Percentiles rank a stretch among this genome's conserved stretches.
Conservation (phyloP, 352 stramenopile species). For the Pythium dissimile region DNA sequence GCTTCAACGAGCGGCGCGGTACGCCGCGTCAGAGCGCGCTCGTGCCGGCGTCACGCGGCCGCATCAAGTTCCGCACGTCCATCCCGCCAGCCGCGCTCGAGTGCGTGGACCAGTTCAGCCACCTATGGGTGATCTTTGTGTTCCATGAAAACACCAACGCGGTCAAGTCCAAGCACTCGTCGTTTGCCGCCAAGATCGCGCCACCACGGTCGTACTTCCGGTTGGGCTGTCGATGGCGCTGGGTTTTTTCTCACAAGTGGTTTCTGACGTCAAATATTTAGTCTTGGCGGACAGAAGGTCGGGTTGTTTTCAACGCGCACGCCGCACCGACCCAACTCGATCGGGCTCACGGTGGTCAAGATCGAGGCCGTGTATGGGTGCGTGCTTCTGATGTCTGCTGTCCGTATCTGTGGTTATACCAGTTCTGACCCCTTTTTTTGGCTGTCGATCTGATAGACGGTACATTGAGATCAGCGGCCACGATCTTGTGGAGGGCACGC, state of each 20-base stretch:
- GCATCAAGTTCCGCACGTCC: slow-evolving; percentile 72
- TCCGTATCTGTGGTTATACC: neutral
- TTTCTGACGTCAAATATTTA: too few relatives aligned
- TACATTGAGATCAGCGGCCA: slow-evolving; percentile 91
- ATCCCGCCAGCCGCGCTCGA: slow-evolving; percentile 75
- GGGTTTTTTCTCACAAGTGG: too few relatives aligned
- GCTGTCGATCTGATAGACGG: slow-evolving; percentile 21
- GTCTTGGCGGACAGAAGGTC: slow-evolving; percentile 75
- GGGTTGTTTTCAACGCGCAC: slow-evolving; percentile 96
- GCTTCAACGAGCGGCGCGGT: slow-evolving; percentile 83
- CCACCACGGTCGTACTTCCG: slow-evolving; percentile 41
- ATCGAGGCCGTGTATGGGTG: slow-evolving; percentile 83
- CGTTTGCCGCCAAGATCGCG: slow-evolving; percentile 79
- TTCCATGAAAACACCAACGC: slow-evolving; percentile 91
- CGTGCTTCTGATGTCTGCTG: neutral
- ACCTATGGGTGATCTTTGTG: slow-evolving; percentile 90
- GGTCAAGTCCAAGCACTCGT: slow-evolving; percentile 39
- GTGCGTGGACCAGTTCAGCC: slow-evolving; percentile 82
- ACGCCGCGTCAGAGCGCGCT: slow-evolving; percentile 80
- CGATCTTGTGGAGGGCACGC: slow-evolving; percentile 95
- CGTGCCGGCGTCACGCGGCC: slow-evolving; percentile 56
- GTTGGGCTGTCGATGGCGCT: neutral
- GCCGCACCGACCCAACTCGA: slow-evolving; percentile 95
- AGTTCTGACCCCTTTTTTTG: neutral
- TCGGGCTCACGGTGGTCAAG: slow-evolving; percentile 91